Evolutionary conservation across 495 filamentous ascomycete species (phyloP).

Genomic region (Apiosordaria backusii): DNA sequence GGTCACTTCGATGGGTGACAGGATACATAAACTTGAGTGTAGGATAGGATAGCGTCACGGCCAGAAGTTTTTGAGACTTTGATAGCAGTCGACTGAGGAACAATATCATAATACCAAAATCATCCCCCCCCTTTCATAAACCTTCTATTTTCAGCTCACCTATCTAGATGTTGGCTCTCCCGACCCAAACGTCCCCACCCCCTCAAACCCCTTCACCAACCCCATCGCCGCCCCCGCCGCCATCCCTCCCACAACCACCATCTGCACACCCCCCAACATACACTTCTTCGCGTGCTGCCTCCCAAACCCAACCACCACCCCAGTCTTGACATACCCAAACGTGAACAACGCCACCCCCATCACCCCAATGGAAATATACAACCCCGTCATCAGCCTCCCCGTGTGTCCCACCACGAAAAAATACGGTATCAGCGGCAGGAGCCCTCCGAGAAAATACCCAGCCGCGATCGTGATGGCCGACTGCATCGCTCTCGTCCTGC

Average conservation of each 20-base stretch:
- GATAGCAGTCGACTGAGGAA: too few relatives aligned
- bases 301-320: constrained; percentile 30
- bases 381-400: constrained; percentile 34
- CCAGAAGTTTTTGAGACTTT: too few relatives aligned
- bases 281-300: constrained; percentile 21
- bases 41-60: too few relatives aligned
- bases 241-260: constrained; percentile 38
- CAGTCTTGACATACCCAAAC: constrained; percentile 54
- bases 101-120: too few relatives aligned
- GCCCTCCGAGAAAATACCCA: constrained; percentile 52
- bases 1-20: too few relatives aligned
- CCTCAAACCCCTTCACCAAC: constrained; percentile 34
- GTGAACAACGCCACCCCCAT: constrained; percentile 48
- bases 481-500: background rate
- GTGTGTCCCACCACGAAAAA: constrained; percentile 35
- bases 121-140: background rate
- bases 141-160: background rate
- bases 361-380: constrained; percentile 49
- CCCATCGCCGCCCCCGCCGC: constrained; percentile 46
- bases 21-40: too few relatives aligned
- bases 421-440: constrained; percentile 56
- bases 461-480: constrained; percentile 51
- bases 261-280: constrained; percentile 37
- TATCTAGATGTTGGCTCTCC: background rate
- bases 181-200: constrained; percentile 4